Percentiles rank a stretch among this genome's conserved stretches.
Conservation (phyloP, 2,329 filamentous ascomycete genomes). For the Nemania sp. region DNA sequence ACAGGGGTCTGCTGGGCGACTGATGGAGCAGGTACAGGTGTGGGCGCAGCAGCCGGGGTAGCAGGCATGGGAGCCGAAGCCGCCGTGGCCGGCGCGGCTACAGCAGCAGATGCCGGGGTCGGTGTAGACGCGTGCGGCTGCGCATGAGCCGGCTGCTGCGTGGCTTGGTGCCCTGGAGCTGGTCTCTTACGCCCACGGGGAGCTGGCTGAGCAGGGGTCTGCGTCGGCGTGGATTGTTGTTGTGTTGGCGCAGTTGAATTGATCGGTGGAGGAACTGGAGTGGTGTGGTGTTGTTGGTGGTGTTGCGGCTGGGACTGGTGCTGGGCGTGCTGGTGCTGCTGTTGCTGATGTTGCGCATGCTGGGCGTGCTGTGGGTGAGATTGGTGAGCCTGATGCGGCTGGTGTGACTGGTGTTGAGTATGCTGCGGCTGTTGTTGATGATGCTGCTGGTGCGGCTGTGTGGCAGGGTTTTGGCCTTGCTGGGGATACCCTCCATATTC, state of each 20-base stretch:
- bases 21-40: constrained; percentile 43
- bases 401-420: constrained; percentile 44
- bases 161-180: constrained; percentile 34
- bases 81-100: constrained; percentile 41
- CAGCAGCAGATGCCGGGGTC: constrained; percentile 33
- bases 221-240: constrained; percentile 42
- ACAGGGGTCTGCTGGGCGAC: constrained; percentile 39
- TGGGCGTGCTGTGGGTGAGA: constrained; percentile 39
- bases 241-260: constrained; percentile 39
- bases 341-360: constrained; percentile 43
- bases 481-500: constrained; percentile 42
- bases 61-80: constrained; percentile 35
- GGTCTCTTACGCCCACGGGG: constrained; percentile 43
- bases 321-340: constrained; percentile 43
- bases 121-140: constrained; percentile 33
- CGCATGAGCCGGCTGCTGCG: constrained; percentile 26
- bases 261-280: constrained; percentile 43
- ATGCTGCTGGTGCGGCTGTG: constrained; percentile 43
- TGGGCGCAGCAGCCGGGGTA: constrained; percentile 44
- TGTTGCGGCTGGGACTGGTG: constrained; percentile 43
- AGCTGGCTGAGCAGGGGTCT: constrained; percentile 39
- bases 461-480: constrained; percentile 36
- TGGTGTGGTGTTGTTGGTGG: constrained; percentile 41
- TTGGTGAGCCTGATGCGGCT: constrained; percentile 39
- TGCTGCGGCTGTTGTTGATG: constrained; percentile 39